Base-by-base conservation (phyloP, 495 filamentous ascomycete species). In the Tuber melanosporum region DNA sequence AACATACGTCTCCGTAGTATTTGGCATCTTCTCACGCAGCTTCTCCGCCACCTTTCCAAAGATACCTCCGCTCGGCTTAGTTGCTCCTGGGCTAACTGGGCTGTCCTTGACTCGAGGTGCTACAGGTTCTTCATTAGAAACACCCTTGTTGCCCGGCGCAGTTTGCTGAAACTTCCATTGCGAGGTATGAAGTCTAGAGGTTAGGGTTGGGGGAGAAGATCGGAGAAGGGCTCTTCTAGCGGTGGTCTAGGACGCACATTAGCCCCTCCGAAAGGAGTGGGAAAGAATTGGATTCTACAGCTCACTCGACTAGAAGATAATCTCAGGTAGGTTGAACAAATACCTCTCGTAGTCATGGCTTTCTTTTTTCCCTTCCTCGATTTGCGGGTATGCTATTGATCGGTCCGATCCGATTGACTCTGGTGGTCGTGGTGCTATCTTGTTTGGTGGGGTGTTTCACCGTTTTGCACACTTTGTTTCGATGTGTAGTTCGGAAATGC, bases 1-100 rank as follows among this genome's bases (percentile, higher is more conserved):
- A 45, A 91, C 86, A 82, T 95, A 96, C 2, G 90, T 91, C 76
- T 92, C 90, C 17, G 88, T 88, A 0, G 88, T 83, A 7, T 81
- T 85, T 22, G 85, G 85, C 81, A 84, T 83, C 78, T 75, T 86
- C 75, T 74, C 83, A 78, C 72, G 87, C 82, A 75, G 79, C 52
- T 66, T 66, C 57, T 32, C 57, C 26, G 57, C 57, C 57, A 66
- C 57, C 32, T 19, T 66, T 36, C 32, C 26, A 26, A 66, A 66
- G 26, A 66, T 66, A 32, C 57, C 57, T 36, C 57, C 12, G 2
- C 14, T 32, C 2, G 26, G 14, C 32, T 66, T 32, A 32, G 57
- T 19, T 36, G 17, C 57, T 36, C 14, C 26, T 12, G 57, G 57
- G 26, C 26, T 3, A 32, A 14, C 57, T 17, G 26, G 57, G 57